Percentiles rank a stretch among this genome's conserved stretches.
phyloP scores from a whole-genome alignment of 106 monocot genomes.

The Triglochin maritima region DNA sequence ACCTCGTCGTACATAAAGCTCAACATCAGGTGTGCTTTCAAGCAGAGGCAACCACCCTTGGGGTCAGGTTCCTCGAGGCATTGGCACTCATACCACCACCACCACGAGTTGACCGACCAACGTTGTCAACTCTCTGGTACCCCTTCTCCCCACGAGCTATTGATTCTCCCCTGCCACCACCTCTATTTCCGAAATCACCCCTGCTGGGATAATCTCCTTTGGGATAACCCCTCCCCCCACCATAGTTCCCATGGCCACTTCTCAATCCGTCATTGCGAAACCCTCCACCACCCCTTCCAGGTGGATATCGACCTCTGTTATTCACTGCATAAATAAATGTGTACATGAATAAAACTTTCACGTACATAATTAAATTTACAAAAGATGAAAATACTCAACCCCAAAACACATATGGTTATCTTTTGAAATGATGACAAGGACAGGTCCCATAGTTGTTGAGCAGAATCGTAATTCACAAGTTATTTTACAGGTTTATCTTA shows the following conservation, averaged over 20 bases:
- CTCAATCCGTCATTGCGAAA: slow-evolving; percentile 47
- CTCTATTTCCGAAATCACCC: slow-evolving; percentile 32
- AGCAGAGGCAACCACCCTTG: not conserved
- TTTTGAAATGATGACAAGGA: not conserved
- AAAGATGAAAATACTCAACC: too few relatives aligned
- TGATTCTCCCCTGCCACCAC: slow-evolving; percentile 23
- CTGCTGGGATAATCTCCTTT: slow-evolving; percentile 27
- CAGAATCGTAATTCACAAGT: not conserved
- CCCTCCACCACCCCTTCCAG: slow-evolving; percentile 36
- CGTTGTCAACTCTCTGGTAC: slow-evolving; percentile 53
- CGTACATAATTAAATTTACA: not conserved
- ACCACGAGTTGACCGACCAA: slow-evolving; percentile 11
- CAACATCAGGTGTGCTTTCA: not conserved
- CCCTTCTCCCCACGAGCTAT: slow-evolving; percentile 28
- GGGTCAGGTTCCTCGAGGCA: not conserved
- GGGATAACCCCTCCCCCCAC: slow-evolving; percentile 42
- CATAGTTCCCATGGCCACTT: slow-evolving; percentile 31
- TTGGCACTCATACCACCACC: not conserved
- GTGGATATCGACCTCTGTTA: slow-evolving; percentile 36
- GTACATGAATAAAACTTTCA: not conserved
- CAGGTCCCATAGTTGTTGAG: not conserved
- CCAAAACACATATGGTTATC: too few relatives aligned
- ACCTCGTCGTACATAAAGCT: too few relatives aligned
- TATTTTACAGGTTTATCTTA: not conserved
- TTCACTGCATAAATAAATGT: not conserved